A percentile compares a stretch with the other conserved stretches of the same genome.
Evolutionary conservation across 768 basidiomycete genomes (phyloP).

Genomic region (Suillus alpinus): DNA sequence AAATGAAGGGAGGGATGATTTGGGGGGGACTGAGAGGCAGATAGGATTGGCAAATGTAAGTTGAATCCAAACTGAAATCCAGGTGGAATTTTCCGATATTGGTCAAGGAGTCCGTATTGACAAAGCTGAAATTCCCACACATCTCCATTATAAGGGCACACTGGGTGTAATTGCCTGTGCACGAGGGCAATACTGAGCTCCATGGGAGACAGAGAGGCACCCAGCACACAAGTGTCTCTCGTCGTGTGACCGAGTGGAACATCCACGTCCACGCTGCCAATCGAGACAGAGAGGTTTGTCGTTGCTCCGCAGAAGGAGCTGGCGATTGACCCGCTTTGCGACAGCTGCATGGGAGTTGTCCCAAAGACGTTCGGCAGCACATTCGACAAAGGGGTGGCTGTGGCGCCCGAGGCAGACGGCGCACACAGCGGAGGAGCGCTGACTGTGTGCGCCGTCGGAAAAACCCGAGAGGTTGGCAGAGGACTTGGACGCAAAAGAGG

Average conservation of each 20-base stretch:
- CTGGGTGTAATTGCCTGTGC: constrained; percentile 13
- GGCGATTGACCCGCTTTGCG: too few relatives aligned
- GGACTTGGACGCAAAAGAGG: too few relatives aligned
- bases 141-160: constrained; percentile 28
- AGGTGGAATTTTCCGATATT: constrained; percentile 6
- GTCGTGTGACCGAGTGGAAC: constrained; percentile 21
- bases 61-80: constrained; percentile 31
- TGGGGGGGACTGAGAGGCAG: constrained; percentile 27
- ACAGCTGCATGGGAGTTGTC: neutral
- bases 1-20: constrained; percentile 30
- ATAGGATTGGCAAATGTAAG: constrained; percentile 30
- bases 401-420: neutral
- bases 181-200: constrained; percentile 4
- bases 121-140: constrained; percentile 29
- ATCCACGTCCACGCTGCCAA: constrained; percentile 31
- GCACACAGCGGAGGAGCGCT: neutral
- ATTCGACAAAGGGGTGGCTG: neutral
- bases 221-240: constrained; percentile 39
- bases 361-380: neutral
- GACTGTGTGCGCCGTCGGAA: neutral
- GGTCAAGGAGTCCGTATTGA: constrained; percentile 27
- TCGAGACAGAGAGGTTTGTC: constrained; percentile 27
- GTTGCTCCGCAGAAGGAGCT: constrained; percentile 12
- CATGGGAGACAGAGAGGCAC: constrained; percentile 25
- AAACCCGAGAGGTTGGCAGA: neutral